A percentile compares a stretch with the other conserved stretches of the same genome.
Conservation (phyloP, 164 flowering plant genomes). For the Santalum album region DNA sequence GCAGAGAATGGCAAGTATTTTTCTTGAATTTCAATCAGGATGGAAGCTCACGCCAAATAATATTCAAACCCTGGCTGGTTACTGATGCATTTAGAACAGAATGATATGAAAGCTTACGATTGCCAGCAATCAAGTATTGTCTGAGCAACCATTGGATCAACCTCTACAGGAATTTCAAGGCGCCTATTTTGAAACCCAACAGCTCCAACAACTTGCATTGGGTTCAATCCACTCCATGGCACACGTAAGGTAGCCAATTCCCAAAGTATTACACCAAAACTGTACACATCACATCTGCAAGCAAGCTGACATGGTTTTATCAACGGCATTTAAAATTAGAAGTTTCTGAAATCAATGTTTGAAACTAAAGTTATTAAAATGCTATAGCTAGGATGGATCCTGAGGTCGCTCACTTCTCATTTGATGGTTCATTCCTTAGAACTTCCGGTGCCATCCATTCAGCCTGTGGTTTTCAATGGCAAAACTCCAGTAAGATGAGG, state of each 20-base stretch:
- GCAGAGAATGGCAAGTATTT: too few relatives aligned
- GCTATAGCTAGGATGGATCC: background rate
- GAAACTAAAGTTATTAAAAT: too few relatives aligned
- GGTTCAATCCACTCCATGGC: slow-evolving; percentile 94
- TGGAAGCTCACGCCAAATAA: too few relatives aligned
- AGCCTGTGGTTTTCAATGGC: slow-evolving; percentile 56
- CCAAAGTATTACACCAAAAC: slow-evolving; percentile 97
- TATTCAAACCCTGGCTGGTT: too few relatives aligned
- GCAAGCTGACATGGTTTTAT: slow-evolving; percentile 3
- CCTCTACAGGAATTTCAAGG: slow-evolving; percentile 70
- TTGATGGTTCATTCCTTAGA: slow-evolving; percentile 84
- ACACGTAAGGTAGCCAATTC: slow-evolving; percentile 66
- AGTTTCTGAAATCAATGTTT: too few relatives aligned
- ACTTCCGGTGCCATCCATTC: slow-evolving; percentile 99
- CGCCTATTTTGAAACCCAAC: slow-evolving; percentile 92
- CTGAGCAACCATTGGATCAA: slow-evolving; percentile 74
- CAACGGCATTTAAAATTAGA: background rate
- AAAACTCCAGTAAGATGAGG: background rate
- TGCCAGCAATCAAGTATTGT: slow-evolving; percentile 88
- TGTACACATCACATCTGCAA: slow-evolving; percentile 86
- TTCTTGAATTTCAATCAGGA: too few relatives aligned
- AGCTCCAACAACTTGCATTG: slow-evolving; percentile 99
- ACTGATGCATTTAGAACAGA: background rate
- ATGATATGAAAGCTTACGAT: slow-evolving; percentile 44
- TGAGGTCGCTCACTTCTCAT: slow-evolving; percentile 76